Evolutionary conservation across 768 basidiomycete species (phyloP).

Genomic region (Tremella fuciformis): DNA sequence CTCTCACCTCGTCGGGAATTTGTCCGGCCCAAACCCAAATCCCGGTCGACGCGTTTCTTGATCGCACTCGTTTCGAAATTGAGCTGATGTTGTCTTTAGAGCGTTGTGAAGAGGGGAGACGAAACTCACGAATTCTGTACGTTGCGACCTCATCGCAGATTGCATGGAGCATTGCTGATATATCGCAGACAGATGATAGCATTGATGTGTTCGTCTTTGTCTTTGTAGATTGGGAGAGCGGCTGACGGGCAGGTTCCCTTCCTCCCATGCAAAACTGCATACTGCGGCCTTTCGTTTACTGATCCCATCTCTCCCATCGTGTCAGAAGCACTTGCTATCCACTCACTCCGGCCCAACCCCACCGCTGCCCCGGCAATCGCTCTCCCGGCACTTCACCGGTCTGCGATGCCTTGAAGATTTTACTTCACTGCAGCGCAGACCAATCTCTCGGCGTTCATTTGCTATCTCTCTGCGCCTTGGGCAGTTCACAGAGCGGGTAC

Average conservation of each 20-base stretch:
- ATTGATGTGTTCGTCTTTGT: too few species aligned
- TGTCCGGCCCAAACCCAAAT: slow-evolving; percentile 12
- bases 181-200: slow-evolving; percentile 35
- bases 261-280: not conserved
- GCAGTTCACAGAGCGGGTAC: slow-evolving; percentile 33
- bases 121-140: slow-evolving; percentile 95
- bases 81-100: slow-evolving; percentile 57
- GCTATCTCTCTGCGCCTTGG: slow-evolving; percentile 38
- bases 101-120: slow-evolving; percentile 92
- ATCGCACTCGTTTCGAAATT: slow-evolving; percentile 42
- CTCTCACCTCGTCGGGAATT: slow-evolving; percentile 6
- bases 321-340: too few species aligned
- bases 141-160: slow-evolving; percentile 21
- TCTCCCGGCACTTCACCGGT: not conserved
- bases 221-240: not conserved
- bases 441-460: slow-evolving; percentile 41
- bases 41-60: slow-evolving; percentile 17
- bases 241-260: slow-evolving; percentile 1
- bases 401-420: not conserved
- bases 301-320: not conserved
- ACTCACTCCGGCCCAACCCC: not conserved
- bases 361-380: slow-evolving; percentile 4
- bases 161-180: not conserved
- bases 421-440: not conserved
- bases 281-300: not conserved